A percentile compares a stretch with the other conserved stretches of the same genome.
Evolutionary conservation across 1,139 yeast species (phyloP).

Genomic region (Scheffersomyces quercinus): DNA sequence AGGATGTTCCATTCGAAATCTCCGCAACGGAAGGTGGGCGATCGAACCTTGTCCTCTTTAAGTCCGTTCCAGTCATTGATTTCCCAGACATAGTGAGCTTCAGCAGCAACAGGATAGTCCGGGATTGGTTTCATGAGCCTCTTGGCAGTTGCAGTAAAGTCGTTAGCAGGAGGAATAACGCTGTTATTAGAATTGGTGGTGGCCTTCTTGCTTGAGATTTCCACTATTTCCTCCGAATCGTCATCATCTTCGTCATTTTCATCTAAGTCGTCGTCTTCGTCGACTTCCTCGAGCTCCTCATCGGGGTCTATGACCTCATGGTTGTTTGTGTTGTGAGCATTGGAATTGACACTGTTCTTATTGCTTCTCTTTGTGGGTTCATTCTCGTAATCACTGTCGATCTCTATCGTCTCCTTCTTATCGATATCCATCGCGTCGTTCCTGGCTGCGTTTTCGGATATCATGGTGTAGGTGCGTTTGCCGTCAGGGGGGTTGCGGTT

Average conservation of each 20-base stretch:
- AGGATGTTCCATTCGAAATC: constrained; percentile 73
- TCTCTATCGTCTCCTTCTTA: constrained; percentile 2
- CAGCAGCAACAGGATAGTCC: constrained; percentile 43
- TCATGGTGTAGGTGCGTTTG: too few relatives aligned
- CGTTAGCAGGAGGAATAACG: constrained; percentile 30
- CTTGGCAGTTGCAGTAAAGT: constrained; percentile 28
- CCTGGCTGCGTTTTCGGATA: background rate
- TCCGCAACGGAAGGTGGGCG: constrained; percentile 61
- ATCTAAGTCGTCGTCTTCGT: constrained; percentile 26
- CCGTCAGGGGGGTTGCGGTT: too few relatives aligned
- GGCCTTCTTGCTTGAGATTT: constrained; percentile 6
- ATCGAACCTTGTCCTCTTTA: constrained; percentile 51
- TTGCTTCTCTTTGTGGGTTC: too few relatives aligned
- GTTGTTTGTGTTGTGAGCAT: too few relatives aligned
- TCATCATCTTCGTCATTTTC: constrained; percentile 11
- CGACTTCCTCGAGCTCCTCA: constrained; percentile 13
- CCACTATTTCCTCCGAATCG: constrained; percentile 5
- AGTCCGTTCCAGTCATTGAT: constrained; percentile 65
- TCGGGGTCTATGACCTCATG: constrained; percentile 8
- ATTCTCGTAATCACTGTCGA: constrained; percentile 7
- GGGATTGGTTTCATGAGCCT: constrained; percentile 44
- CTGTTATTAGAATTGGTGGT: background rate
- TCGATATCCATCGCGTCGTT: constrained; percentile 1
- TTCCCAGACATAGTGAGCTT: constrained; percentile 66
- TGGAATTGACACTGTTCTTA: too few relatives aligned